Evolutionary conservation across 352 stramenopile genomes (phyloP).

Genomic region (Phytophthora boehmeriae): DNA sequence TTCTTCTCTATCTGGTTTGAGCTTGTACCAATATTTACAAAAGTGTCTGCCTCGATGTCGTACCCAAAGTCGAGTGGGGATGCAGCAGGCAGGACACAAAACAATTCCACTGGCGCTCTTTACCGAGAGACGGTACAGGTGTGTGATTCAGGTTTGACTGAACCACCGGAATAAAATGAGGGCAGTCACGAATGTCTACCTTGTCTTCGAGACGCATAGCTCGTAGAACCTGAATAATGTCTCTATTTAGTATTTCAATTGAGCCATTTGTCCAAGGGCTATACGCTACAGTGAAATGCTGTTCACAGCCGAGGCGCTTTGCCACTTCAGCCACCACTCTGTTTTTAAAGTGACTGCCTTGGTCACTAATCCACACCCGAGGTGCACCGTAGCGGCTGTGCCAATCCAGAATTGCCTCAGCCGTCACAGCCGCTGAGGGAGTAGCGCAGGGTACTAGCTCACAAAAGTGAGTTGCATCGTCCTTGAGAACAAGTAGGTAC

Average conservation of each 20-base stretch:
- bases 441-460: slow-evolving; percentile 6
- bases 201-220: slow-evolving; percentile 16
- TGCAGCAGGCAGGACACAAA: slow-evolving; percentile 15
- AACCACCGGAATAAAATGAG: slow-evolving; percentile 20
- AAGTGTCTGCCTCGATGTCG: not conserved
- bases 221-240: slow-evolving; percentile 5
- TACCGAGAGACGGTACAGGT: slow-evolving; percentile 22
- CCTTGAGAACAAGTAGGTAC: slow-evolving; percentile 15
- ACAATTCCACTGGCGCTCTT: slow-evolving; percentile 29
- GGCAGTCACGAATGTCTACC: slow-evolving; percentile 12
- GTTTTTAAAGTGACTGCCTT: slow-evolving; percentile 12
- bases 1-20: not conserved
- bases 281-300: not conserved
- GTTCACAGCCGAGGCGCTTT: not conserved
- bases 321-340: not conserved
- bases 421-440: not conserved
- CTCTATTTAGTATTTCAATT: not conserved
- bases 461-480: slow-evolving; percentile 12
- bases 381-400: slow-evolving; percentile 10
- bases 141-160: too few relatives aligned
- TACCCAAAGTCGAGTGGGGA: slow-evolving; percentile 4
- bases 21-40: not conserved
- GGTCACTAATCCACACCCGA: slow-evolving; percentile 10
- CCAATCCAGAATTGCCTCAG: slow-evolving; percentile 9
- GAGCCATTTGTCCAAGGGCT: not conserved